These are phyloP conservation scores for Trichosporon inkin DNA, from an alignment of 1,284 basidiomycete species.

Conservation along the genomic window DNA sequence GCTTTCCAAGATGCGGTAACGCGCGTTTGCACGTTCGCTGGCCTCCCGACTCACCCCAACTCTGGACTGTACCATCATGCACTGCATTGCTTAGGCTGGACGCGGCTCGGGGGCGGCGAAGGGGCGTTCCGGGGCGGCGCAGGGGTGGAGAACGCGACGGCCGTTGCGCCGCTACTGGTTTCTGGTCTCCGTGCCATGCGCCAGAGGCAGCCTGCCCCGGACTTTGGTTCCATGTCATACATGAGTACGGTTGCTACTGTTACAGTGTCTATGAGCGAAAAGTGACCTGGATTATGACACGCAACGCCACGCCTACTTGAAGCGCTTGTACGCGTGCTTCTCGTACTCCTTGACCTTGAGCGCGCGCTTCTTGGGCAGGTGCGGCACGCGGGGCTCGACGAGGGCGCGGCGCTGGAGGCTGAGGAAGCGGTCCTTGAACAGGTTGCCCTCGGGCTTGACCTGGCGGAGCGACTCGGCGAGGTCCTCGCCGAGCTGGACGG, in stretches of 20 bases:
- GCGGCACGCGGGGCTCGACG: conserved; percentile 55
- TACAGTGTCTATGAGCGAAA: conserved; percentile 1
- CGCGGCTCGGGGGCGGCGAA: too few species aligned
- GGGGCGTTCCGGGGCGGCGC: too few species aligned
- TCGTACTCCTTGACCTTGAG: conserved; percentile 70
- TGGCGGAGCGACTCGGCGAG: conserved; percentile 77
- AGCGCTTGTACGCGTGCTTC: conserved; percentile 82
- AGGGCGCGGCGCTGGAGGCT: conserved; percentile 52
- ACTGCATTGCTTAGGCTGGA: background rate
- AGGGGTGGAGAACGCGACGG: too few species aligned
- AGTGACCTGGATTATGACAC: background rate
- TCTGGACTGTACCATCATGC: conserved; percentile 7
- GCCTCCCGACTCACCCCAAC: background rate
- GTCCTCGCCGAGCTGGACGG: conserved; percentile 89
- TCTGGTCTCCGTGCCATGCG: background rate
- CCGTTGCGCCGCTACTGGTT: too few species aligned
- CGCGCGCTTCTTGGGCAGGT: conserved; percentile 64
- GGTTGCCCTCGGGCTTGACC: conserved; percentile 88
- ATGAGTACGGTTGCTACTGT: conserved; percentile 7
- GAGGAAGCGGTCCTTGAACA: conserved; percentile 83
- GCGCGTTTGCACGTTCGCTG: background rate
- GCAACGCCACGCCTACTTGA: conserved; percentile 53
- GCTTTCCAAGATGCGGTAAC: conserved; percentile 13
- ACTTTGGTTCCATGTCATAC: background rate
- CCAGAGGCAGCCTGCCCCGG: background rate